These are phyloP conservation scores for Diaporthe eres DNA, from an alignment of 2,329 filamentous ascomycete species.

Conservation along the genomic window DNA sequence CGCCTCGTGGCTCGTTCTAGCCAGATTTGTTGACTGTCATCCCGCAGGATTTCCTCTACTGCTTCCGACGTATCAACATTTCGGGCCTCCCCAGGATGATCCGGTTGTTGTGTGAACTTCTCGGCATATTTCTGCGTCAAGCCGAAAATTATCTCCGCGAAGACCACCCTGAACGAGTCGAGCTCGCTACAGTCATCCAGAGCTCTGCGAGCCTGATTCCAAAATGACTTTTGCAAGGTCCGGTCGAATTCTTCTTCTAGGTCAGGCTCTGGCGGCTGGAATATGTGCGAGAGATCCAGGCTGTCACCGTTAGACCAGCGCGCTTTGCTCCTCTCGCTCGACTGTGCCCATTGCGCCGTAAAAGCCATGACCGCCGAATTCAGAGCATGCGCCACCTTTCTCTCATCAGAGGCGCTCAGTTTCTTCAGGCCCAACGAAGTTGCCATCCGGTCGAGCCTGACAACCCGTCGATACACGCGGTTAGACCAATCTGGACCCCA, in stretches of 20 bases:
- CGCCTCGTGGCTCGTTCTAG: slow-evolving; percentile 38
- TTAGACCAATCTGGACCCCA: slow-evolving; percentile 61
- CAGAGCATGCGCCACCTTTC: slow-evolving; percentile 60
- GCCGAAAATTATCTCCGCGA: slow-evolving; percentile 56
- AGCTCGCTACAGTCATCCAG: slow-evolving; percentile 53
- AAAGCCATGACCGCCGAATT: slow-evolving; percentile 66
- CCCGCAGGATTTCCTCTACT: slow-evolving; percentile 38
- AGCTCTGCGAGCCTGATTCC: slow-evolving; percentile 55
- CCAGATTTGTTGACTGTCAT: slow-evolving; percentile 39
- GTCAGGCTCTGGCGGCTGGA: slow-evolving; percentile 26
- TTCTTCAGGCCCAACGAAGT: slow-evolving; percentile 56
- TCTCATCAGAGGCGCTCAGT: slow-evolving; percentile 58
- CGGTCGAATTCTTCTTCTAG: slow-evolving; percentile 55
- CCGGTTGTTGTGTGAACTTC: neutral
- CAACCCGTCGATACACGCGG: slow-evolving; percentile 64
- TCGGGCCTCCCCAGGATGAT: slow-evolving; percentile 22
- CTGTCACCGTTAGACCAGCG: slow-evolving; percentile 12
- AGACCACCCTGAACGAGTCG: slow-evolving; percentile 55
- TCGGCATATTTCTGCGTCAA: slow-evolving; percentile 50
- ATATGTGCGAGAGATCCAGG: neutral
- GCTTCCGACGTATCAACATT: slow-evolving; percentile 24
- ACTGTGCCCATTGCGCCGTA: slow-evolving; percentile 65
- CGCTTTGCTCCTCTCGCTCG: slow-evolving; percentile 48
- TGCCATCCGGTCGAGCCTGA: slow-evolving; percentile 61
- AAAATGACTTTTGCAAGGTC: slow-evolving; percentile 53